phyloP scores from a whole-genome alignment of 208 protist species.

The Trypanosoma platydactyli region DNA sequence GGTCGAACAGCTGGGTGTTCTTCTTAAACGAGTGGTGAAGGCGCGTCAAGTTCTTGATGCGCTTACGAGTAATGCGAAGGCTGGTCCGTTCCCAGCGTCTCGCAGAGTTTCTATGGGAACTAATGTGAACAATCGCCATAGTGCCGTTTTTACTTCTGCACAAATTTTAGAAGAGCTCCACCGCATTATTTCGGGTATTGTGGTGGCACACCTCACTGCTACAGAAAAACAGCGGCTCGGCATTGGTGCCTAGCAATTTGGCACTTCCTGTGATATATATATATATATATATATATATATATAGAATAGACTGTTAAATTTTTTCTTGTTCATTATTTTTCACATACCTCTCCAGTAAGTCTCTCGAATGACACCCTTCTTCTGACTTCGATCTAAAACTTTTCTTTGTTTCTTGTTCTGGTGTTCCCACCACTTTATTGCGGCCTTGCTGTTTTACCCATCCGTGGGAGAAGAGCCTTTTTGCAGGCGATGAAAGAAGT shows the following conservation, averaged over 20 bases:
- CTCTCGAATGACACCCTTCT: no score
- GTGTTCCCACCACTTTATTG: no score
- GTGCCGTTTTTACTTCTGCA: constrained; percentile 40
- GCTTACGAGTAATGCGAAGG: constrained; percentile 36
- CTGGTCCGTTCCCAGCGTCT: background rate
- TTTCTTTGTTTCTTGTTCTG: no score
- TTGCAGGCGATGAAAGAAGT: no score
- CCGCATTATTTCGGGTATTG: constrained; percentile 46
- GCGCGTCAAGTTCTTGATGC: constrained; percentile 70
- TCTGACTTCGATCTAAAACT: no score
- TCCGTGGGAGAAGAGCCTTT: no score
- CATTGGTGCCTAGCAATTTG: constrained; percentile 17
- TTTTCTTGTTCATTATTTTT: background rate
- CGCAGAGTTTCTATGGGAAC: background rate
- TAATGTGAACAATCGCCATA: constrained; percentile 4
- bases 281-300: background rate
- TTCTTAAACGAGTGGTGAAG: constrained; percentile 55
- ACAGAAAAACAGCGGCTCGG: constrained; percentile 70
- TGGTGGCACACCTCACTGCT: constrained; percentile 48
- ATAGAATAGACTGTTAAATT: background rate
- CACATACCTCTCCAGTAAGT: background rate
- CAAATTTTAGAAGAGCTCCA: constrained; percentile 66
- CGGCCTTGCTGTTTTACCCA: no score
- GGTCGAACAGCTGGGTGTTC: constrained; percentile 59
- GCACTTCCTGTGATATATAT: background rate